A percentile compares a stretch with the other conserved stretches of the same genome.
Evolutionary conservation across 257 asterid genomes (phyloP).

Genomic region (Paulownia fortunei): DNA sequence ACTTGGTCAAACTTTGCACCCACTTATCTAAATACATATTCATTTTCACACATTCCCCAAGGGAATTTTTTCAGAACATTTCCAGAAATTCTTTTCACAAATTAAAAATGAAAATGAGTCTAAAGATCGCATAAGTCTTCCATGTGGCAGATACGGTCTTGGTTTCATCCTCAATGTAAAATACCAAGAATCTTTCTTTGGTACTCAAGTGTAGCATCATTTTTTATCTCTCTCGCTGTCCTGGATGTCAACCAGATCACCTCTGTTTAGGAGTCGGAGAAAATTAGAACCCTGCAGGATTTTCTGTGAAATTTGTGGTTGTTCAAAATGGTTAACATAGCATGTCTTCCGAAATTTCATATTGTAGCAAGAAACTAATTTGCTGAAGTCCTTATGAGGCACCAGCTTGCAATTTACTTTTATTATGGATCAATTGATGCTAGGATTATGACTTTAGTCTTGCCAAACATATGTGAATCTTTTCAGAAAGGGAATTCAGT

Average conservation of each 20-base stretch:
- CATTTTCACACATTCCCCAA: no score
- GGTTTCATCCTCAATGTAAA: background rate
- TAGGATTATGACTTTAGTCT: background rate
- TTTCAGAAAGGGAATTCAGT: slow-evolving; percentile 4
- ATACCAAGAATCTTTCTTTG: slow-evolving; percentile 2
- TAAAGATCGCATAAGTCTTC: background rate
- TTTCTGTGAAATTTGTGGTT: background rate
- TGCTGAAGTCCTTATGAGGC: background rate
- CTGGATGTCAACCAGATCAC: background rate
- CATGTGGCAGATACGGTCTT: background rate
- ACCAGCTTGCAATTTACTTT: background rate
- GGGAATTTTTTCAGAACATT: background rate
- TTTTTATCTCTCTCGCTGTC: background rate
- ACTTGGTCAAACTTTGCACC: background rate
- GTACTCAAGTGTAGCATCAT: background rate
- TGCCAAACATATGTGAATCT: background rate
- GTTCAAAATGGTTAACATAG: background rate
- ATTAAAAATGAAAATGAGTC: background rate
- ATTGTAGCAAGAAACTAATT: slow-evolving; percentile 9
- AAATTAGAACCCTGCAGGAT: background rate
- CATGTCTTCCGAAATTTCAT: background rate
- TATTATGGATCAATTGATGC: background rate
- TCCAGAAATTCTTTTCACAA: background rate
- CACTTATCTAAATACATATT: background rate
- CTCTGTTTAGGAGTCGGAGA: background rate